These are phyloP conservation scores for Striga hermonthica DNA, from an alignment of 305 asterid species.

Conservation along the genomic window DNA sequence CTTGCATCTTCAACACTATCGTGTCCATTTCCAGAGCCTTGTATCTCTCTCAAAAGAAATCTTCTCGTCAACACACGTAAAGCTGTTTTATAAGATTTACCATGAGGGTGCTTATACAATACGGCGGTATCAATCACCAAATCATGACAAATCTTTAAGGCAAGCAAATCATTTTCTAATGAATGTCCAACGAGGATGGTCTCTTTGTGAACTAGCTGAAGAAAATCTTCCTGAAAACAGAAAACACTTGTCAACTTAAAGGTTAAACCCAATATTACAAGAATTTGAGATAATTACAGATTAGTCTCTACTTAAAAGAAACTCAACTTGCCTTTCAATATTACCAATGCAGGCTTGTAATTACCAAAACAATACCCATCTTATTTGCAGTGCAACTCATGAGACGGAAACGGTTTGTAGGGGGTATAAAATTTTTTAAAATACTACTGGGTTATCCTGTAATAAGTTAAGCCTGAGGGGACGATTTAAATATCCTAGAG, in stretches of 20 bases:
- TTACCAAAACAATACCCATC: not conserved
- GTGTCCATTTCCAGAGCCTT: constrained; percentile 84
- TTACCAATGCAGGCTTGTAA: not conserved
- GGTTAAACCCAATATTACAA: not conserved
- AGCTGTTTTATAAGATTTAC: constrained; percentile 79
- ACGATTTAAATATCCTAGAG: not conserved
- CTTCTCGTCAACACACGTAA: constrained; percentile 73
- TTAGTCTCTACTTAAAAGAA: not conserved
- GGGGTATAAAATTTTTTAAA: not conserved
- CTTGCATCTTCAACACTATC: constrained; percentile 94
- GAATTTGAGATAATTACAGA: not conserved
- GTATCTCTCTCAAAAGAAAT: constrained; percentile 80
- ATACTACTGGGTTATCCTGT: not conserved
- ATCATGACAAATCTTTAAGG: constrained; percentile 72
- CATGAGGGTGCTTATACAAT: constrained; percentile 77
- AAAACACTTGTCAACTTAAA: constrained; percentile 19
- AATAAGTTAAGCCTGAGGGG: not conserved
- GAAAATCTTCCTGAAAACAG: constrained; percentile 68
- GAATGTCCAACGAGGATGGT: constrained; percentile 94
- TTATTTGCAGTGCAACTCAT: not conserved
- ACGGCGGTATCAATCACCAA: constrained; percentile 91
- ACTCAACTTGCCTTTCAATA: not conserved
- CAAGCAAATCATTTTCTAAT: constrained; percentile 83
- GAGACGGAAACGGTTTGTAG: not conserved
- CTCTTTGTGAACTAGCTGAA: constrained; percentile 70